These are phyloP conservation scores for Trametes sanguinea DNA, from an alignment of 768 basidiomycete genomes.

Conservation along the genomic window DNA sequence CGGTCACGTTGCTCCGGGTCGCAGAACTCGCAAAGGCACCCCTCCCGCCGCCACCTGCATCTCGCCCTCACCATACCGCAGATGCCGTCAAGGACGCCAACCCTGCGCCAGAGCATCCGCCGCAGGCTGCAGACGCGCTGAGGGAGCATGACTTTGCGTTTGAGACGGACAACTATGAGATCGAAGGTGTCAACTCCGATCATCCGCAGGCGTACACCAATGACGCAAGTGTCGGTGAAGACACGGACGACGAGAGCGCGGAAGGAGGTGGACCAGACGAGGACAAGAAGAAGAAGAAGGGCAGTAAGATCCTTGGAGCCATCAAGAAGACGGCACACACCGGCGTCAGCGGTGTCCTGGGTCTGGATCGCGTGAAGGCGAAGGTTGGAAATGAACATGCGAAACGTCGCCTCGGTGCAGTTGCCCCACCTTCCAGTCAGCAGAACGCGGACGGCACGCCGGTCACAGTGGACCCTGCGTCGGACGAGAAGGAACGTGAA, in stretches of 20 bases:
- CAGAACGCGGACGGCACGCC: not conserved
- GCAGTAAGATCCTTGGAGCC: conserved; percentile 25
- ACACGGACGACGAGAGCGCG: conserved; percentile 28
- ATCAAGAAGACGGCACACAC: conserved; percentile 34
- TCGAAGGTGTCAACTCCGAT: conserved; percentile 37
- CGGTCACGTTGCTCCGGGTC: conserved; percentile 43
- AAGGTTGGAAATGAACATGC: conserved; percentile 33
- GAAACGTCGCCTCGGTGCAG: conserved; percentile 34
- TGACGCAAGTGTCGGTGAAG: conserved; percentile 42
- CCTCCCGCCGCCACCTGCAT: conserved; percentile 39
- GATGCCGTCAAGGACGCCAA: conserved; percentile 3
- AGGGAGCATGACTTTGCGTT: conserved; percentile 24
- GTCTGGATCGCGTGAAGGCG: conserved; percentile 37
- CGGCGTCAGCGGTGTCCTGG: conserved; percentile 32
- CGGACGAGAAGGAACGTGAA: not conserved
- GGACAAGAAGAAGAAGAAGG: conserved; percentile 17
- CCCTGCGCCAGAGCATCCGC: conserved; percentile 13
- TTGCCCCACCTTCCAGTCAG: conserved; percentile 24
- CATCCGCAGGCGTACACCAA: conserved; percentile 53
- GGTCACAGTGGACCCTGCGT: not conserved
- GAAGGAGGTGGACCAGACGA: conserved; percentile 12
- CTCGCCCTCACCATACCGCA: conserved; percentile 17
- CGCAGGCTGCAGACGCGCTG: conserved; percentile 19
- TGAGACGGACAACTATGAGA: conserved; percentile 39
- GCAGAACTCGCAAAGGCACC: conserved; percentile 42